Percentiles rank a stretch among this genome's conserved stretches.
Evolutionary conservation across 257 asterid genomes (phyloP).

Genomic region (Solanum infundibuliforme): DNA sequence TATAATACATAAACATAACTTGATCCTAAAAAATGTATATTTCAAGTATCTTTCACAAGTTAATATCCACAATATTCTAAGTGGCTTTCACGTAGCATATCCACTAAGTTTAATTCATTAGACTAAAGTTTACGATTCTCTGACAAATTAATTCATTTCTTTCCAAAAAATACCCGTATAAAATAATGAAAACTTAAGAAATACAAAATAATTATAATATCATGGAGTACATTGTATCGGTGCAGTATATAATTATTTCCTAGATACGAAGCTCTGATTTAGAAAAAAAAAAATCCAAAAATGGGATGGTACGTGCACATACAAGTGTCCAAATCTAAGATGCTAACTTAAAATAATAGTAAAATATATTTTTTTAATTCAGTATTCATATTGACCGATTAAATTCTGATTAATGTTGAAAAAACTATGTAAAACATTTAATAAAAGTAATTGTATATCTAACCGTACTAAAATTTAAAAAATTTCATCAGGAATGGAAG

Average conservation of each 20-base stretch:
- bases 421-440: no score
- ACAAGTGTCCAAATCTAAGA: not conserved
- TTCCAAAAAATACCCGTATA: not conserved
- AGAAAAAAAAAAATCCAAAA: not conserved
- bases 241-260: not conserved
- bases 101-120: not conserved
- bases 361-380: not conserved
- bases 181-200: not conserved
- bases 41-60: not conserved
- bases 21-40: not conserved
- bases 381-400: not conserved
- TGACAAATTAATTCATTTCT: not conserved
- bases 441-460: no score
- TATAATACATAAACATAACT: not conserved
- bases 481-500: fast-evolving
- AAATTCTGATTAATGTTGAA: no score
- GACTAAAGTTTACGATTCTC: not conserved
- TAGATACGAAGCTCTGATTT: not conserved
- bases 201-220: not conserved
- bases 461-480: no score
- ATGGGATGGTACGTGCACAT: not conserved
- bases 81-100: not conserved
- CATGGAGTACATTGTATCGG: not conserved
- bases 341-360: not conserved
- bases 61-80: not conserved